Conservation (phyloP, 768 basidiomycete species). For the Suillus brevipes region DNA sequence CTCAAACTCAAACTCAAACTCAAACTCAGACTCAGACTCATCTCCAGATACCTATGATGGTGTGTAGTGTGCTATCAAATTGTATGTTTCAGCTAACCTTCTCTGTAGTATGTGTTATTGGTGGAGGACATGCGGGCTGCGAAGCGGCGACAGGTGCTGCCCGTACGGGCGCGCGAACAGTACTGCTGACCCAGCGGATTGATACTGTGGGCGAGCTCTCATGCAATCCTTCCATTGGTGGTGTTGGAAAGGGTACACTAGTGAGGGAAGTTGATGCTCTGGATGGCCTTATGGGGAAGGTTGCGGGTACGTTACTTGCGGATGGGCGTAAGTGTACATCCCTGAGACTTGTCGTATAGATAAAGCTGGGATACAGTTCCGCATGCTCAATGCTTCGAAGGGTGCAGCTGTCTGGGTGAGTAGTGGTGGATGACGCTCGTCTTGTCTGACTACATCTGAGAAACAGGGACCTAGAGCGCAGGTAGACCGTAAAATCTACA, state of each 20-base stretch:
- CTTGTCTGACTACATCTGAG: neutral
- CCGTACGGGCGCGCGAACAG: conserved; percentile 75
- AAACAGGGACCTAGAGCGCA: conserved; percentile 86
- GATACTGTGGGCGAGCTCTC: conserved; percentile 84
- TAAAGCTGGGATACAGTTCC: conserved; percentile 86
- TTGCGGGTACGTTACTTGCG: conserved; percentile 58
- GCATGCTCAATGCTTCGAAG: conserved; percentile 80
- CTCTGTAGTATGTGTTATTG: conserved; percentile 76
- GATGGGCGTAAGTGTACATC: neutral
- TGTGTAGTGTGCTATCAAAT: conserved; percentile 11
- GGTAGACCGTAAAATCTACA: conserved; percentile 84
- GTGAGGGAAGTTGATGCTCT: conserved; percentile 91
- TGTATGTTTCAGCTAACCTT: conserved; percentile 39
- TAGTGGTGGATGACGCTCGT: neutral
- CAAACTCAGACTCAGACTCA: too few species aligned
- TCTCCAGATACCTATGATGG: conserved; percentile 25
- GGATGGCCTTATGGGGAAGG: conserved; percentile 80
- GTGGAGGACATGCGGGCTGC: conserved; percentile 91
- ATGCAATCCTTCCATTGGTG: conserved; percentile 91
- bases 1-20: neutral
- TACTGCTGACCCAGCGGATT: conserved; percentile 79
- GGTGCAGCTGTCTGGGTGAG: conserved; percentile 88
- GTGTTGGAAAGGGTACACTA: conserved; percentile 88
- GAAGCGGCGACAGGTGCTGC: conserved; percentile 90
- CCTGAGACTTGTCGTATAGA: conserved; percentile 46